Base-by-base conservation (phyloP, 2,329 filamentous ascomycete species). In the Talaromyces funiculosus region DNA sequence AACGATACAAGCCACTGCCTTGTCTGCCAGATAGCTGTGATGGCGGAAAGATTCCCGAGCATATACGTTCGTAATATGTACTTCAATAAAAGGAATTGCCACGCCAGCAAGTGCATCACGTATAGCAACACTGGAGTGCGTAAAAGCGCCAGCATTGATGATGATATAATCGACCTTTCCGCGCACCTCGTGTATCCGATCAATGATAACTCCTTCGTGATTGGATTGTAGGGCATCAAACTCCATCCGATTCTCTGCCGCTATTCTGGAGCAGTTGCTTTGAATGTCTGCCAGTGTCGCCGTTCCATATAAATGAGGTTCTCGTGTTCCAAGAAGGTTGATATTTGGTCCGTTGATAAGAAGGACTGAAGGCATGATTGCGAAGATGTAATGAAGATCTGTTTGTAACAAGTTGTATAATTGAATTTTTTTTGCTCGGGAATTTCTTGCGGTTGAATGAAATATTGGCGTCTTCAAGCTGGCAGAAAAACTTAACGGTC, bases 321-420 rank as follows among this genome's bases (percentile, higher is more conserved):
- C 89, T 20, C 89, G 82, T 9, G 84, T 88, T 35, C 89, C 89
- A 26, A 92, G 82, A 59, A 92, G 86, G 76, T 92, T 92, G 67
- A 92, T 86, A 73, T 92, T 92, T 35, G 89, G 88, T 14, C 89
- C 89, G 74, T 91, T 90, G 78, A 92, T 85, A 65, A 91, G 80
- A 67, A 91, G 85, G 69, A 91, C 29, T 24, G 57, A 60, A 4
- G 42, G 42, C 56, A 59, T 59, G 56, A 29, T 51, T 16, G 7
- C 10, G 43, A 12, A 29, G 31, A 8, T 22, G 20, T 31, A 20
- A n/a, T n/a, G 33, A 40, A 20, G 33, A 42, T n/a, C 29, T 51
- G 24, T 10, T 33, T 33, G 14, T 51, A 49, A n/a, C 12, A 29
- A 49, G 14, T 49, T 22, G 43, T 29, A 29, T 16, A 49, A 49